Percentiles rank a stretch among this genome's conserved stretches.
Evolutionary conservation across 441 rosid genomes (phyloP).

Genomic region (Kokia cookei): DNA sequence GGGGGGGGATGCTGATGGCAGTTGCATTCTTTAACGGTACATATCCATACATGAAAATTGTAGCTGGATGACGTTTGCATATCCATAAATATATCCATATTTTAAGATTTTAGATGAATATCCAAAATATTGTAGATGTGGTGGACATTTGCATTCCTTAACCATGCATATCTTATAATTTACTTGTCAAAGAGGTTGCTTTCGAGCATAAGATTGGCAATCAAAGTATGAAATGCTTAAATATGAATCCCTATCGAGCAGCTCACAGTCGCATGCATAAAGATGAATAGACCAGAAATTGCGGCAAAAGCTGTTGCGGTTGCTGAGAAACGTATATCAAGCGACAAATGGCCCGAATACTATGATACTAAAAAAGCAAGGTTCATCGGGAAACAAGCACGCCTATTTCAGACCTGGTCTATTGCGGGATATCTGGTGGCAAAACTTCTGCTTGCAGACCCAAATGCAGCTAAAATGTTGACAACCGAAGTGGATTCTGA

Average conservation of each 20-base stretch:
- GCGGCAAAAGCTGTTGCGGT: constrained; percentile 53
- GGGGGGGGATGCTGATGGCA: too few relatives aligned
- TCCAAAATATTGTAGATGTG: background rate
- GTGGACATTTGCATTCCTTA: background rate
- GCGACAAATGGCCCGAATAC: constrained; percentile 70
- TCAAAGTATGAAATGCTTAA: background rate
- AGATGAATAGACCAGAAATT: constrained; percentile 65
- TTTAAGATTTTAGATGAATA: background rate
- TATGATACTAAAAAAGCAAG: constrained; percentile 54
- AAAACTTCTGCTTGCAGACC: constrained; percentile 51
- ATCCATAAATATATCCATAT: too few relatives aligned
- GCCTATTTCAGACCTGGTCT: constrained; percentile 60
- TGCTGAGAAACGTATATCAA: constrained; percentile 44
- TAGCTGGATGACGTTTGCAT: background rate
- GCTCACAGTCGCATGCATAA: constrained; percentile 63
- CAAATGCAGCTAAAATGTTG: constrained; percentile 47
- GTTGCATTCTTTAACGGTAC: background rate
- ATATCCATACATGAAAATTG: background rate
- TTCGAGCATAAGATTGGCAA: background rate
- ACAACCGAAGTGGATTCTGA: constrained; percentile 53
- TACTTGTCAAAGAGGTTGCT: background rate
- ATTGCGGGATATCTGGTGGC: constrained; percentile 61
- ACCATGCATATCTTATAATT: background rate
- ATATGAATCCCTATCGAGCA: constrained; percentile 19
- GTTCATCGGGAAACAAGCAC: constrained; percentile 58